Percentiles rank a stretch among this genome's conserved stretches.
These are phyloP conservation scores for Mycothermus thermophilus DNA, from an alignment of 495 filamentous ascomycete genomes.

Conservation along the genomic window DNA sequence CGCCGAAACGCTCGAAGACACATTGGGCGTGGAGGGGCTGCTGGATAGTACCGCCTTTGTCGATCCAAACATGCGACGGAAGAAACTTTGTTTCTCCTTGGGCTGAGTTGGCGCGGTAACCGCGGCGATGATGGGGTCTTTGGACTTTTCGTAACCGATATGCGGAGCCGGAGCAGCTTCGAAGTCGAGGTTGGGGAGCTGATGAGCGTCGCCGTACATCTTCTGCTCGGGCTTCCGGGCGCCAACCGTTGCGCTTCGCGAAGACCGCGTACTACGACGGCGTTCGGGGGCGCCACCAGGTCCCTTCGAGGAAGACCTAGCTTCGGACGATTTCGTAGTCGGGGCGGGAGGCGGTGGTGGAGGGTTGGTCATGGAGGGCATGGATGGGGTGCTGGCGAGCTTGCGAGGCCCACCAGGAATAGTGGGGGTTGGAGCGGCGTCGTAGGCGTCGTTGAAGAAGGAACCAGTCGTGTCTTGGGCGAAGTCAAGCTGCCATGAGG, in stretches of 20 bases:
- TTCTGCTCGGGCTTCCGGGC: slow-evolving; percentile 22
- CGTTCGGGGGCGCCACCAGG: slow-evolving; percentile 30
- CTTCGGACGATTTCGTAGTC: slow-evolving; percentile 22
- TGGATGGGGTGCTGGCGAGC: slow-evolving; percentile 27
- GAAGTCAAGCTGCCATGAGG: slow-evolving; percentile 34
- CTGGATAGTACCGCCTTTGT: slow-evolving; percentile 25
- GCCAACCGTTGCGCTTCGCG: slow-evolving; percentile 39
- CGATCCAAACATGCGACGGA: slow-evolving; percentile 72
- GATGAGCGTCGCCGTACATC: slow-evolving; percentile 15
- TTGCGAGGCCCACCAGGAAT: slow-evolving; percentile 66
- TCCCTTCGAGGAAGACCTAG: slow-evolving; percentile 16
- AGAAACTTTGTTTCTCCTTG: slow-evolving; percentile 77
- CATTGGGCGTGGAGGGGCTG: slow-evolving; percentile 12
- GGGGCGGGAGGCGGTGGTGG: background rate
- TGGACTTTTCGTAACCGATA: slow-evolving; percentile 45
- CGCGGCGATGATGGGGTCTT: slow-evolving; percentile 27
- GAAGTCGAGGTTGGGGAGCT: slow-evolving; percentile 22
- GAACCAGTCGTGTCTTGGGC: too few relatives aligned
- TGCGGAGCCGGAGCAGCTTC: slow-evolving; percentile 39
- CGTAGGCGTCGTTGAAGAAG: slow-evolving; percentile 41
- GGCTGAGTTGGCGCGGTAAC: slow-evolving; percentile 16
- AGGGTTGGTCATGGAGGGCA: slow-evolving; percentile 24
- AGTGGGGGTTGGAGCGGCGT: slow-evolving; percentile 81
- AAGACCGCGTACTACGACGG: slow-evolving; percentile 49
- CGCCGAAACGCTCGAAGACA: slow-evolving; percentile 10